These are phyloP conservation scores for Fusarium sp. DNA, from an alignment of 2,329 filamentous ascomycete genomes.

Conservation along the genomic window DNA sequence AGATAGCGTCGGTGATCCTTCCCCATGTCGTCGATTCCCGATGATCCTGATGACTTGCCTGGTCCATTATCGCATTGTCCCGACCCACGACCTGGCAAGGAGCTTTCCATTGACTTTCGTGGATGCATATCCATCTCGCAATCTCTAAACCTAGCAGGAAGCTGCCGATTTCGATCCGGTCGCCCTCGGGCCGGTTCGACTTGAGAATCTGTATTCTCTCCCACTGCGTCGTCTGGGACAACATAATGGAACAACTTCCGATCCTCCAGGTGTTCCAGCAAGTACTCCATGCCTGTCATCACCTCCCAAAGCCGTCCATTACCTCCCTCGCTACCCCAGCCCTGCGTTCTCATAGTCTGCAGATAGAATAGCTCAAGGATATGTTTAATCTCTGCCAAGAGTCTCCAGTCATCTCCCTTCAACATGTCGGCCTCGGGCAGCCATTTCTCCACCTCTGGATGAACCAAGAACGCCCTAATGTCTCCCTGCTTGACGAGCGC, in stretches of 20 bases:
- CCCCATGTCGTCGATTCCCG: too few relatives aligned
- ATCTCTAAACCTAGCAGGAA: too few relatives aligned
- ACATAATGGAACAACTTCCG: background rate
- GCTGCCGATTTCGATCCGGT: too few relatives aligned
- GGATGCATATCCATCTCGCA: too few relatives aligned
- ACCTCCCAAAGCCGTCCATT: background rate
- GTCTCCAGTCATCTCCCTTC: background rate
- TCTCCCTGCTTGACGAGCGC: background rate
- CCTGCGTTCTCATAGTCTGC: background rate
- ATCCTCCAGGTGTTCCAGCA: background rate
- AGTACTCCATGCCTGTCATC: background rate
- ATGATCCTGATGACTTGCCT: too few relatives aligned
- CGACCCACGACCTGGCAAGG: too few relatives aligned
- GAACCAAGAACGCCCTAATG: background rate
- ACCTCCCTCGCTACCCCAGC: background rate
- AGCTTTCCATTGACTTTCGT: too few relatives aligned
- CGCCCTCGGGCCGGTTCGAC: too few relatives aligned
- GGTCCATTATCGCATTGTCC: too few relatives aligned
- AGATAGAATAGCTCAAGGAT: background rate
- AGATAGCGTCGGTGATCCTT: too few relatives aligned
- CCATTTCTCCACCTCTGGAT: background rate
- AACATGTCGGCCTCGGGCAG: background rate
- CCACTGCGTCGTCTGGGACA: too few relatives aligned
- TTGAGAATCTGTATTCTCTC: too few relatives aligned
- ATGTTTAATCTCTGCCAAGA: background rate